Evolutionary conservation across 1,284 basidiomycete genomes (phyloP), one percentile per base, ranked within the genome.

Genomic region (Heterobasidion irregulare): DNA sequence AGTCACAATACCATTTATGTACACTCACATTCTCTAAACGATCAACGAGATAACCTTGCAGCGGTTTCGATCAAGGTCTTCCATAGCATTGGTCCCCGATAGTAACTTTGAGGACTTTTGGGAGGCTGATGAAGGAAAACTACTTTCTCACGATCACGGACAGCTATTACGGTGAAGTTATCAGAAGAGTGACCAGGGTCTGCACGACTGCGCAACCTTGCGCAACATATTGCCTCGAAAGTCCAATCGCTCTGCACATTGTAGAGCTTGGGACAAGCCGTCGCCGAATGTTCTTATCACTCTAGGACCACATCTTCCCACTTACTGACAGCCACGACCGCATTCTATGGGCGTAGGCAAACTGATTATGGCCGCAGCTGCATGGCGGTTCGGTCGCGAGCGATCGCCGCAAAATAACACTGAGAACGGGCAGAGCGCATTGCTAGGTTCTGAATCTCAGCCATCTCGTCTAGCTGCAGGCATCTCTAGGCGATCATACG

Each of bases 401-500:
- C 38, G 38, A 41, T 41, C 38, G 10, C n/a, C 38, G 2, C 38
- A 41, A 7, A 10, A 41, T n/a, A n/a, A 41, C 12, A 10, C 3
- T 41, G 38, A 41, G 38, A 7, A 41, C 6, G 12, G 12, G 38
- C 38, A 41, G 38, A n/a, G 12, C 38, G 38, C 38, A n/a, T 41
- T 41, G 38, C 38, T 41, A 4, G 38, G 38, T 41, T 10, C n/a
- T 12, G 38, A 41, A 38, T 54, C 26, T 53, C 54, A 38, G 57
- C 58, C 33, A 50, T 13, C 9, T 43, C 19, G 10, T 26, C 41
- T 33, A 16, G 32, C 41, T 26, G 26, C 46, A 15, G 6, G 18
- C 3, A 47, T 47, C 19, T 36, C 58, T 41, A 53, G 56, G 45
- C 51, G 49, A 32, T 57, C 59, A 2, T 61, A 61, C 19, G 52